Base-by-base conservation (phyloP, 2,329 filamentous ascomycete genomes). In the Gaeumannomyces sp. region DNA sequence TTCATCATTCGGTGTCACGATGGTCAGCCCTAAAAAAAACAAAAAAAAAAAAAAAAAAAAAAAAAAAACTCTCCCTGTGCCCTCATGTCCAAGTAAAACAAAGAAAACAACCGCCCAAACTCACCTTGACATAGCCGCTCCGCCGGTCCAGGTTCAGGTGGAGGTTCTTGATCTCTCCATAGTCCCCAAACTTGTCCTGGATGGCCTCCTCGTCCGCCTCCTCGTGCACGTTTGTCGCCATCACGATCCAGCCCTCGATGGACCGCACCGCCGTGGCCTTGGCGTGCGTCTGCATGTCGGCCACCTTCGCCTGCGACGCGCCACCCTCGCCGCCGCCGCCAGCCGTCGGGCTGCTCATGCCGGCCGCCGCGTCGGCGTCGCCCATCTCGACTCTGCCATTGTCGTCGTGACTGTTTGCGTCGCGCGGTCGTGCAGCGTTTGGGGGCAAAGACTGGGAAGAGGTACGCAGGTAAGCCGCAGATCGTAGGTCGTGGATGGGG, bases 181-280 rank as follows among this genome's bases (percentile, higher is more conserved):
- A 95, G 71, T 95, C 91, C 72, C 87, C 89, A 75, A 95, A 95
- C 75, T 87, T 83, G 75, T 95, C 92, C 72, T 90, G 89, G 65
- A 95, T 76, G 60, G 91, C 88, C 79, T 95, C 91, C 78, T 95
- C 91, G 70, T 89, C 90, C 62, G 91, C 90, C 76, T 95, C 91
- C 74, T 95, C 91, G 79, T 95, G 91, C 45, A 95, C 89, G 73
- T 95, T 95, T 63, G 91, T 93, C 69, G 91, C 91, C 68, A 92
- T 87, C 72, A 95, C 82, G 76, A 95, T 95, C 92, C 92, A 95
- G 70, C 92, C 91, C 78, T 95, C 91, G 73, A 95, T 93, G 64
- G 89, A 93, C 71, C 91, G 90, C 66, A 95, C 91, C 29, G 91
- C 91, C 1, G 88, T 92, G 64, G 91, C 91, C 74, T 90, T 89